phyloP scores from a whole-genome alignment of 1,139 yeast genomes.

The Debaryomyces sp. region DNA sequence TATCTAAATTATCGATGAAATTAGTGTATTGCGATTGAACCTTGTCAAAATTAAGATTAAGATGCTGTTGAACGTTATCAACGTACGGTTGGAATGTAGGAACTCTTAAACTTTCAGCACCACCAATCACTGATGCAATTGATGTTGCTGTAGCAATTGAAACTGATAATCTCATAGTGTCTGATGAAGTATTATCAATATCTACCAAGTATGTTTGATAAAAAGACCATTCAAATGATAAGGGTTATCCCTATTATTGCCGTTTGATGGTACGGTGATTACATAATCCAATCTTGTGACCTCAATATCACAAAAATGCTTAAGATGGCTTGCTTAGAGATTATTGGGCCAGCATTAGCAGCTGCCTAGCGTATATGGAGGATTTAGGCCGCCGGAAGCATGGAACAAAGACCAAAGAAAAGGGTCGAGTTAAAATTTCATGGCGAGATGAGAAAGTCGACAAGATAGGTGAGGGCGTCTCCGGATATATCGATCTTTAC shows the following conservation, averaged over 20 bases:
- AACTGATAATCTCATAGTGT: constrained; percentile 32
- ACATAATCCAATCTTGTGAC: neutral
- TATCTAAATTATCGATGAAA: constrained; percentile 17
- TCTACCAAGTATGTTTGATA: neutral
- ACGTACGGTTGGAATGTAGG: constrained; percentile 26
- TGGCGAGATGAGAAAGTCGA: constrained; percentile 8
- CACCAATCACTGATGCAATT: constrained; percentile 25
- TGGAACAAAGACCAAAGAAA: neutral
- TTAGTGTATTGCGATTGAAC: constrained; percentile 17
- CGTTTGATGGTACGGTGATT: neutral
- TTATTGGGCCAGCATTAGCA: neutral
- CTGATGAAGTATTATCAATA: neutral
- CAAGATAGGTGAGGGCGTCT: constrained; percentile 39
- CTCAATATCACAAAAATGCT: neutral
- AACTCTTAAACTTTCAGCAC: constrained; percentile 33
- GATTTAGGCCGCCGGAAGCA: neutral
- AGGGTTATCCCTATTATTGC: neutral
- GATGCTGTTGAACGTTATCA: constrained; percentile 29
- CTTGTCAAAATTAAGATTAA: constrained; percentile 21
- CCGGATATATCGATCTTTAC: constrained; percentile 44
- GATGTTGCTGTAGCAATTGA: constrained; percentile 25
- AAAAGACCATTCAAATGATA: neutral
- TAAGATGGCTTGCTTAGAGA: constrained; percentile 1
- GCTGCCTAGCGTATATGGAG: constrained; percentile 1
- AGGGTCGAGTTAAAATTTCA: constrained; percentile 3